Evolutionary conservation across 495 filamentous ascomycete species (phyloP).

Genomic region (Peziza echinospora): DNA sequence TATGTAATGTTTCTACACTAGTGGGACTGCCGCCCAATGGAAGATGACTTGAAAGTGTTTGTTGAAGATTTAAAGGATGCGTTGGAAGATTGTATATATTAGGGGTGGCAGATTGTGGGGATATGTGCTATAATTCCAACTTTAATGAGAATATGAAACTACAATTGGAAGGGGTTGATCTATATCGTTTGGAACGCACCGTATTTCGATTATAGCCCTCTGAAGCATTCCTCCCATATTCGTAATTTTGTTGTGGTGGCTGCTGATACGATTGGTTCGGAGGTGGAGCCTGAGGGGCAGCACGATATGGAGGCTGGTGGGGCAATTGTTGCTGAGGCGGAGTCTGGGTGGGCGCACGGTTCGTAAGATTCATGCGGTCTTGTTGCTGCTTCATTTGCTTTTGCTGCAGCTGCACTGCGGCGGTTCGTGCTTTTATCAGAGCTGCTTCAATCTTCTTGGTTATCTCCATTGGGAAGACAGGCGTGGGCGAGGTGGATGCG

Average conservation of each 20-base stretch:
- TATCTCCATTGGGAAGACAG: slow-evolving; percentile 68
- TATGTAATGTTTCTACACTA: slow-evolving; percentile 53
- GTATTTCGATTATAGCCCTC: slow-evolving; percentile 16
- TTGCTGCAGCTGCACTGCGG: slow-evolving; percentile 47
- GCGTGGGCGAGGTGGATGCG: slow-evolving; percentile 64
- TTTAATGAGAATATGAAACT: too few species aligned
- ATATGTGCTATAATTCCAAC: slow-evolving; percentile 23
- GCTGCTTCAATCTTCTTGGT: slow-evolving; percentile 84
- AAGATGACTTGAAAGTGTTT: slow-evolving; percentile 16
- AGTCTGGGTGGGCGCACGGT: neutral
- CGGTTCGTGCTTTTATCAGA: slow-evolving; percentile 67
- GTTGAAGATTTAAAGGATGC: neutral
- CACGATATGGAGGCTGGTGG: neutral
- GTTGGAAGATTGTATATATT: slow-evolving; percentile 7
- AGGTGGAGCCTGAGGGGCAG: slow-evolving; percentile 11
- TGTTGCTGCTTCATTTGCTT: slow-evolving; percentile 40
- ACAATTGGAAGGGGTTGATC: slow-evolving; percentile 6
- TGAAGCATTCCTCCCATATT: slow-evolving; percentile 16
- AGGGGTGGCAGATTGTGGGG: slow-evolving; percentile 18
- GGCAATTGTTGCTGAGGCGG: neutral
- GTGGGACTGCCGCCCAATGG: slow-evolving; percentile 12
- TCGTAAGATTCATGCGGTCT: slow-evolving; percentile 5
- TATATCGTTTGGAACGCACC: slow-evolving; percentile 18
- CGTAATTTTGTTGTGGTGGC: slow-evolving; percentile 7
- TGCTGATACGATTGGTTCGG: neutral